Evolutionary conservation across 495 filamentous ascomycete genomes (phyloP).

Genomic region (Stereocaulon alpinum): DNA sequence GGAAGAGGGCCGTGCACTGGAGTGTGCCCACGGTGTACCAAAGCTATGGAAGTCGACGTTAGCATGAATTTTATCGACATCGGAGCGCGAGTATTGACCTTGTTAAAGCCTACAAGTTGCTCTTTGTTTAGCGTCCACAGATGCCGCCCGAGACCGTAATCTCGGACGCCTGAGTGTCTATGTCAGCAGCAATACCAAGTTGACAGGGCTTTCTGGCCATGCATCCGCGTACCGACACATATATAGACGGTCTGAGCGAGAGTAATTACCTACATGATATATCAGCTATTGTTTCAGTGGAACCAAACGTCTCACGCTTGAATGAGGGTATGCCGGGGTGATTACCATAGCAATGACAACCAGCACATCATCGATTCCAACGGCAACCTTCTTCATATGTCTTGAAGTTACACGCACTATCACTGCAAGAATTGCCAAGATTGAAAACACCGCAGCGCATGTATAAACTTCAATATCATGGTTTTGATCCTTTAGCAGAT

Average conservation of each 20-base stretch:
- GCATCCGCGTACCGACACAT: constrained; percentile 10
- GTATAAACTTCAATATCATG: constrained; percentile 16
- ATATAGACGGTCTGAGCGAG: constrained; percentile 15
- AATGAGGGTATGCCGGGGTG: neutral
- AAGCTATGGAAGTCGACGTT: constrained; percentile 1
- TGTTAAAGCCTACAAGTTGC: constrained; percentile 16
- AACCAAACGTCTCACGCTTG: neutral
- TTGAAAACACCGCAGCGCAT: constrained; percentile 9
- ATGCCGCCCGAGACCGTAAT: constrained; percentile 17
- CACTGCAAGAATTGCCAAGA: constrained; percentile 14
- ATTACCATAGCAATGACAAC: constrained; percentile 15
- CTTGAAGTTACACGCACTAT: constrained; percentile 17
- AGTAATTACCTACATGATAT: constrained; percentile 8
- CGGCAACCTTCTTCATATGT: constrained; percentile 19
- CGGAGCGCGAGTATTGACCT: neutral
- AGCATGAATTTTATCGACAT: neutral
- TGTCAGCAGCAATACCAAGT: neutral
- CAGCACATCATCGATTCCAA: constrained; percentile 17
- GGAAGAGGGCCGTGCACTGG: constrained; percentile 20
- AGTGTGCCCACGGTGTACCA: constrained; percentile 17
- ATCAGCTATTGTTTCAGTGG: constrained; percentile 4
- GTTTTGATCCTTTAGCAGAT: constrained; percentile 13
- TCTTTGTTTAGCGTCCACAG: constrained; percentile 14
- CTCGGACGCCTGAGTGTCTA: constrained; percentile 7
- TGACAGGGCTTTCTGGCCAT: neutral